phyloP scores from a whole-genome alignment of 2,329 filamentous ascomycete species.

The Neospermospora avenae region DNA sequence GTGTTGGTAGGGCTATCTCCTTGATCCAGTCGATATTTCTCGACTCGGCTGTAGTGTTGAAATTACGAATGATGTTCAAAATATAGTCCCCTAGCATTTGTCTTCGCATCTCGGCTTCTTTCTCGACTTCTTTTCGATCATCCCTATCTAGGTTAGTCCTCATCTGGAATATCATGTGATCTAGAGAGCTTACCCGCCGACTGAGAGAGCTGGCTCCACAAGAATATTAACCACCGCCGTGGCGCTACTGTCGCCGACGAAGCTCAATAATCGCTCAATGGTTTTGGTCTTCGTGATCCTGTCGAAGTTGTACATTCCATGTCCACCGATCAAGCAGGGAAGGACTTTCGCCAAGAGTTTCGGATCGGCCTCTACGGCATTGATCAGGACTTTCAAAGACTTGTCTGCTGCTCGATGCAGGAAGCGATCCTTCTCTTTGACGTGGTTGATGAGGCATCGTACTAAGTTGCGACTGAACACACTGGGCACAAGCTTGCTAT shows the following conservation, averaged over 20 bases:
- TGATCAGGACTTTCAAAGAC: conserved; percentile 68
- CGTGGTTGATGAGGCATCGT: conserved; percentile 77
- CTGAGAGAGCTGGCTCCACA: conserved; percentile 41
- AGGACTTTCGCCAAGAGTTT: conserved; percentile 59
- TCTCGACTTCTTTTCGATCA: conserved; percentile 28
- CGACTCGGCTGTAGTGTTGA: conserved; percentile 25
- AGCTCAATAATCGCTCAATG: conserved; percentile 54
- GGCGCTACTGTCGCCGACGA: conserved; percentile 28
- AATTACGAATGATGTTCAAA: conserved; percentile 30
- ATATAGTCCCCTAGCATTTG: conserved; percentile 35
- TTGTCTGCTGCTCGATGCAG: conserved; percentile 76
- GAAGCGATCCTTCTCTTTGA: conserved; percentile 72
- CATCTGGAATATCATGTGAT: not conserved
- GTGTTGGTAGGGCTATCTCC: conserved; percentile 26
- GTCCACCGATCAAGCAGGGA: conserved; percentile 63
- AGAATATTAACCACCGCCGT: conserved; percentile 47
- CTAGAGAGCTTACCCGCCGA: conserved; percentile 34
- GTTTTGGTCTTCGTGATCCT: conserved; percentile 83
- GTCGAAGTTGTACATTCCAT: conserved; percentile 78
- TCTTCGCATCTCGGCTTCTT: conserved; percentile 32
- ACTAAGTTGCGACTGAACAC: conserved; percentile 84
- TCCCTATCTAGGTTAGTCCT: conserved; percentile 20
- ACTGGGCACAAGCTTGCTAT: conserved; percentile 46
- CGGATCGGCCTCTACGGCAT: conserved; percentile 59
- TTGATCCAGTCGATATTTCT: conserved; percentile 26